Percentiles rank a stretch among this genome's conserved stretches.
Conservation (phyloP, 2,329 filamentous ascomycete genomes). For the Calonectria henricotiae region DNA sequence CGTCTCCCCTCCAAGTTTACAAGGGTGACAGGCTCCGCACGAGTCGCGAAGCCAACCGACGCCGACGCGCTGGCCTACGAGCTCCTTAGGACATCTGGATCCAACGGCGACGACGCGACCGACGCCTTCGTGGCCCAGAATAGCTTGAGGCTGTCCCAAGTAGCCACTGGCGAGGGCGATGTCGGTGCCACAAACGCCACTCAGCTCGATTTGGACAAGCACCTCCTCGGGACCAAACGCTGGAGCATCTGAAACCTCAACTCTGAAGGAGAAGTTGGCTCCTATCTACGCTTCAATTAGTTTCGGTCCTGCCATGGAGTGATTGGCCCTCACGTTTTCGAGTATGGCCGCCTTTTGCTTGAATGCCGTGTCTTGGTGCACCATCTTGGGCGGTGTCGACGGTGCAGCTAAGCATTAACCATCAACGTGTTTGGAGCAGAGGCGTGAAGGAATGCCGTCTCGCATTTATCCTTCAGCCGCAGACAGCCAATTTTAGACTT, state of each 20-base stretch:
- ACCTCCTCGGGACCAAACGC: slow-evolving; percentile 48
- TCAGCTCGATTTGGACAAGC: slow-evolving; percentile 57
- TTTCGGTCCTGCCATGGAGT: background rate
- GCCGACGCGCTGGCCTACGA: slow-evolving; percentile 58
- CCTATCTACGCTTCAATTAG: background rate
- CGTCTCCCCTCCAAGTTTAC: slow-evolving; percentile 30
- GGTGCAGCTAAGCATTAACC: background rate
- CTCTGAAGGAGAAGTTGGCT: background rate
- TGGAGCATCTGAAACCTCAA: slow-evolving; percentile 20
- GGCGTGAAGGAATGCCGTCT: background rate
- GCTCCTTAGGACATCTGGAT: slow-evolving; percentile 51
- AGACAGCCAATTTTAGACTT: background rate
- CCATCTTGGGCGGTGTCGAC: background rate
- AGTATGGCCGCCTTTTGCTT: slow-evolving; percentile 4
- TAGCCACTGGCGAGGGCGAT: slow-evolving; percentile 58
- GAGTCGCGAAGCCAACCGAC: slow-evolving; percentile 56
- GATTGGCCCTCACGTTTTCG: background rate
- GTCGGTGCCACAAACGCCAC: slow-evolving; percentile 61
- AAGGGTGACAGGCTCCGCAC: slow-evolving; percentile 24
- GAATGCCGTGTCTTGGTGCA: background rate
- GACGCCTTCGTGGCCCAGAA: slow-evolving; percentile 65
- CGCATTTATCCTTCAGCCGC: background rate
- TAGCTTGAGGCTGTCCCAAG: slow-evolving; percentile 56
- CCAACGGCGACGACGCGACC: slow-evolving; percentile 60
- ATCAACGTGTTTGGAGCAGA: background rate